These are phyloP conservation scores for Ophiocytium majus DNA, from an alignment of 352 stramenopile species.

Conservation along the genomic window DNA sequence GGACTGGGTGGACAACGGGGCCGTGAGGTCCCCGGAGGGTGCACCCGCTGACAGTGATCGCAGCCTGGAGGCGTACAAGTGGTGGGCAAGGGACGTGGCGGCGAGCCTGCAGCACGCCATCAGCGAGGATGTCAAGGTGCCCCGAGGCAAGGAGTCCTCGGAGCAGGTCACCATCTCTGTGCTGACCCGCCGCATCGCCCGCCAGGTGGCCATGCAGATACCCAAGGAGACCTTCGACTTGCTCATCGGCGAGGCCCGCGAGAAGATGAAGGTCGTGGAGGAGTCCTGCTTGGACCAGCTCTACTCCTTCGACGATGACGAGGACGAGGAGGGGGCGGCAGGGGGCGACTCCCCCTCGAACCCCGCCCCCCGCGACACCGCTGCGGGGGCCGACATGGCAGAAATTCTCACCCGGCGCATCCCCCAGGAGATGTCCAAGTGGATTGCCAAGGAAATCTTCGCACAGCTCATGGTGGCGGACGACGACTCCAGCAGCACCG, in stretches of 20 bases:
- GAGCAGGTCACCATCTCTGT: conserved; percentile 18
- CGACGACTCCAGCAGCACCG: background rate
- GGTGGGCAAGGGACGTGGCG: conserved; percentile 17
- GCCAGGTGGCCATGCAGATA: conserved; percentile 5
- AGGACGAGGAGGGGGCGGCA: background rate
- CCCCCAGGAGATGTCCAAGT: conserved; percentile 26
- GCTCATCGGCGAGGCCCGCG: background rate
- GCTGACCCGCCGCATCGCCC: conserved; percentile 6
- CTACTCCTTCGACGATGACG: background rate
- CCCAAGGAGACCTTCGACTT: background rate
- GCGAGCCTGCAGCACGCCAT: conserved; percentile 18
- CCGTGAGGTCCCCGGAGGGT: background rate
- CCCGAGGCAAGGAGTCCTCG: background rate
- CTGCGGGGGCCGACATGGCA: background rate
- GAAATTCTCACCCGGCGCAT: conserved; percentile 16
- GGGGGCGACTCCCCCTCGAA: background rate
- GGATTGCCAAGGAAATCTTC: conserved; percentile 25
- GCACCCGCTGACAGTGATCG: background rate
- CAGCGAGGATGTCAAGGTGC: background rate
- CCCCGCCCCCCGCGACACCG: background rate
- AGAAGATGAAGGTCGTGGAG: conserved; percentile 18
- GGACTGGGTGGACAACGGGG: background rate
- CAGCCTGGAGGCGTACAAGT: background rate
- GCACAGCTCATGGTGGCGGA: background rate
- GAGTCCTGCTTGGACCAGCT: conserved; percentile 12